Evolutionary conservation across 306 rosid genomes (phyloP).

Genomic region (Phaseolus lunatus): DNA sequence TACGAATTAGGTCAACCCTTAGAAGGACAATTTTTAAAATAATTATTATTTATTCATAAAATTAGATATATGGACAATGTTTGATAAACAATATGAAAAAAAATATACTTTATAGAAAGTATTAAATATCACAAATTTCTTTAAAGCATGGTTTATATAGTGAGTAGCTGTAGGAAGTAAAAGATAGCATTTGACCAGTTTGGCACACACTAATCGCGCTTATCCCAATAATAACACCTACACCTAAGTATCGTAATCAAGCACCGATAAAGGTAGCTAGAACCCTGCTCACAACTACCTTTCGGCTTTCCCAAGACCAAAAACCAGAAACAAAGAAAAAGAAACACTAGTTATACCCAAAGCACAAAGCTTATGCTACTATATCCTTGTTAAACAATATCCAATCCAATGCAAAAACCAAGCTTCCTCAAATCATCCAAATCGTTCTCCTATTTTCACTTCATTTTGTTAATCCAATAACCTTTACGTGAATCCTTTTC

Average conservation of each 20-base stretch:
- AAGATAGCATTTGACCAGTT: not conserved
- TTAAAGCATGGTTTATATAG: too few relatives aligned
- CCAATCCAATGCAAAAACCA: conserved; percentile 1
- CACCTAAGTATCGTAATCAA: conserved; percentile 22
- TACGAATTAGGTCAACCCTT: not conserved
- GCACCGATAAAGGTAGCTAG: conserved; percentile 27
- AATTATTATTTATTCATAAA: too few relatives aligned
- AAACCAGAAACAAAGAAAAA: not conserved
- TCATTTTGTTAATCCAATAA: conserved; percentile 17
- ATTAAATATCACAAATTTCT: too few relatives aligned
- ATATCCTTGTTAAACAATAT: not conserved
- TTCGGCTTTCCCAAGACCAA: conserved; percentile 38
- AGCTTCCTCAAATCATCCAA: conserved; percentile 48
- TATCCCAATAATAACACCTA: conserved; percentile 41
- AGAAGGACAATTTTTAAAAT: not conserved
- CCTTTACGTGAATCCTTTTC: conserved; percentile 1
- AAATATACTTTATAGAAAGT: too few relatives aligned
- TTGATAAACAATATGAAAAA: too few relatives aligned
- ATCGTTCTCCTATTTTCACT: conserved; percentile 44
- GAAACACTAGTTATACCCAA: not conserved
- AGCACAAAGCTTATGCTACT: conserved; percentile 43
- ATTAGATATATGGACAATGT: too few relatives aligned
- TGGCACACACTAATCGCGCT: conserved; percentile 3
- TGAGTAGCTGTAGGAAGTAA: not conserved
- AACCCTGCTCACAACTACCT: conserved; percentile 25